Base-by-base conservation (phyloP, 495 filamentous ascomycete species). In the Geoglossum glabrum region DNA sequence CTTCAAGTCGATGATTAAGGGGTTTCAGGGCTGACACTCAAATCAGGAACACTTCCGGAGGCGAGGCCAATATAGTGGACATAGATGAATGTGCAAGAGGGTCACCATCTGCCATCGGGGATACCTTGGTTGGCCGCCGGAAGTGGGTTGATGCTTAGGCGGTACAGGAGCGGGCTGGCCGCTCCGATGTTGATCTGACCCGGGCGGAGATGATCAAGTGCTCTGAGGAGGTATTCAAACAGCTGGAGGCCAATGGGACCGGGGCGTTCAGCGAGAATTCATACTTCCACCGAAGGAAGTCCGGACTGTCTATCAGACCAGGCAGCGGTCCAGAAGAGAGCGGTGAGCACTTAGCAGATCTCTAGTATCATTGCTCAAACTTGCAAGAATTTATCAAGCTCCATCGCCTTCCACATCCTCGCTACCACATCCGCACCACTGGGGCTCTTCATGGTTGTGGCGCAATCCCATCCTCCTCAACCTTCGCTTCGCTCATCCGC, bases 361-460 rank as follows among this genome's bases (percentile, higher is more conserved):
- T n/a, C n/a, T n/a, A n/a, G n/a, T n/a, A n/a, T n/a, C n/a, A n/a
- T n/a, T n/a, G n/a, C n/a, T n/a, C n/a, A n/a, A n/a, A n/a, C n/a
- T n/a, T n/a, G n/a, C n/a, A n/a, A n/a, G n/a, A n/a, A n/a, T n/a
- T n/a, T n/a, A n/a, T n/a, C n/a, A n/a, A n/a, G n/a, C n/a, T n/a
- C n/a, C n/a, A n/a, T 19, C 17, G 3, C 13, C n/a, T 13, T 40
- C 11, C 36, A 15, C 36, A 40, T 57, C 55, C 58, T 64, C 31
- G 25, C 54, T 65, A 64, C 27, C 51, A 65, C 55, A 65, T 65
- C 60, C 23, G 58, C 62, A 60, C 64, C 57, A 65, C 62, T 63
- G 51, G 62, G 31, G 62, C 64, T 58, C 56, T 65, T 57, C 40
- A 62, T 50, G 57, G 57, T 58, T 60, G 45, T 62, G 59, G 47